A percentile compares a stretch with the other conserved stretches of the same genome.
These are phyloP conservation scores for Colletotrichum tropicale DNA, from an alignment of 2,329 filamentous ascomycete genomes.

Conservation along the genomic window DNA sequence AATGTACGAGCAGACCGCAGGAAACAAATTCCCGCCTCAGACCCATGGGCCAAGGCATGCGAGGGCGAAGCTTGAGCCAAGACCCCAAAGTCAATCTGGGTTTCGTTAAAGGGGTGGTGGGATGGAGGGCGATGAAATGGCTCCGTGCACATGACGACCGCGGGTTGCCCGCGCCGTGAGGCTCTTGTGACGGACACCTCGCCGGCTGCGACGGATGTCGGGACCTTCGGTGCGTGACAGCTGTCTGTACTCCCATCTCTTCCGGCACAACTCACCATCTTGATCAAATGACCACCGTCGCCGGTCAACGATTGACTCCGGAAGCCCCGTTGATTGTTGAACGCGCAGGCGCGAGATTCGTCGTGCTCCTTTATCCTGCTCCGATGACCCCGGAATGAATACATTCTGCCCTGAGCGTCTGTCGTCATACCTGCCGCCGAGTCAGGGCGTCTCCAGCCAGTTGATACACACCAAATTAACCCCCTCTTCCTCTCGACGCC, in stretches of 20 bases:
- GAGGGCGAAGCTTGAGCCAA: conserved; percentile 12
- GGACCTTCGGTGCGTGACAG: not conserved
- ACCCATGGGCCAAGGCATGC: not conserved
- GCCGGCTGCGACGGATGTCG: not conserved
- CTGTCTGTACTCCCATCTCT: not conserved
- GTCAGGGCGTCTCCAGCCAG: conserved; percentile 5
- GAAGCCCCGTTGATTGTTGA: not conserved
- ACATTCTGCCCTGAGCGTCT: conserved; percentile 10
- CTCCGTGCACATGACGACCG: not conserved
- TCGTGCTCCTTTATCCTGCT: not conserved
- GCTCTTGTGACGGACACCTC: not conserved
- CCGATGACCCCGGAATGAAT: not conserved
- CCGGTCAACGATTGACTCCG: not conserved
- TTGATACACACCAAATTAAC: not conserved
- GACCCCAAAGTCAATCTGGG: conserved; percentile 11
- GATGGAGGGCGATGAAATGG: not conserved
- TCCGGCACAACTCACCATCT: not conserved
- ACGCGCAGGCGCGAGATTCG: not conserved
- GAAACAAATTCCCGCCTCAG: conserved; percentile 4
- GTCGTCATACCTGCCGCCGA: not conserved
- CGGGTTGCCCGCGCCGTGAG: not conserved
- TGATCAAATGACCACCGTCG: not conserved
- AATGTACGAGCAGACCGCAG: not conserved
- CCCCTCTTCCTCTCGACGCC: not conserved
- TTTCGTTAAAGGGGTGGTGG: not conserved